Evolutionary conservation across 345 rosid species (phyloP).

Genomic region (Raphanus sativus): DNA sequence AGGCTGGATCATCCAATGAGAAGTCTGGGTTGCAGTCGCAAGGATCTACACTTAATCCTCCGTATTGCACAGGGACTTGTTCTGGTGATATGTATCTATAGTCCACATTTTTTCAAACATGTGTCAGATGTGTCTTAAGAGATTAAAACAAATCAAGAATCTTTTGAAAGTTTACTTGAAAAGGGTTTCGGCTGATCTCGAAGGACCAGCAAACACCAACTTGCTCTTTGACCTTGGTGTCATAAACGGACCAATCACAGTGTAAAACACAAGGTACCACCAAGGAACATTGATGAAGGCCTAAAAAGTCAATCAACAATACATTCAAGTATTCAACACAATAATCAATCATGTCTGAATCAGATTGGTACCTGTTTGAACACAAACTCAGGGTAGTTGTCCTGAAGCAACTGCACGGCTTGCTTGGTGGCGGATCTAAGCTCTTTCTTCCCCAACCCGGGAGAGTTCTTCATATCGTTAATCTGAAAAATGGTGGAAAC

Average conservation of each 20-base stretch:
- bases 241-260: slow-evolving; percentile 71
- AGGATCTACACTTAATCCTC: slow-evolving; percentile 81
- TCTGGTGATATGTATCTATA: slow-evolving; percentile 77
- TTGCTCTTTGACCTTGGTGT: slow-evolving; percentile 77
- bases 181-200: slow-evolving; percentile 66
- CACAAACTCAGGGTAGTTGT: slow-evolving; percentile 94
- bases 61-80: slow-evolving; percentile 89
- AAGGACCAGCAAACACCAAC: slow-evolving; percentile 61
- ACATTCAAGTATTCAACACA: neutral
- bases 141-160: neutral
- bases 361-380: slow-evolving; percentile 64
- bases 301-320: slow-evolving; percentile 36
- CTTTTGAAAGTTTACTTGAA: slow-evolving; percentile 54
- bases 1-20: slow-evolving; percentile 66
- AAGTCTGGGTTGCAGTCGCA: slow-evolving; percentile 85
- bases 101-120: slow-evolving; percentile 8
- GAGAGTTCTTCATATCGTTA: slow-evolving; percentile 84
- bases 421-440: slow-evolving; percentile 78
- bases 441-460: slow-evolving; percentile 77
- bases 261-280: slow-evolving; percentile 70
- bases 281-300: slow-evolving; percentile 76
- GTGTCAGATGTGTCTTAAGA: neutral
- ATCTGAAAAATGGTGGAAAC: slow-evolving; percentile 77
- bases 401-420: slow-evolving; percentile 83
- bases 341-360: neutral